Evolutionary conservation across 2,329 filamentous ascomycete genomes (phyloP).

Genomic region (Cyphellophora europaea): DNA sequence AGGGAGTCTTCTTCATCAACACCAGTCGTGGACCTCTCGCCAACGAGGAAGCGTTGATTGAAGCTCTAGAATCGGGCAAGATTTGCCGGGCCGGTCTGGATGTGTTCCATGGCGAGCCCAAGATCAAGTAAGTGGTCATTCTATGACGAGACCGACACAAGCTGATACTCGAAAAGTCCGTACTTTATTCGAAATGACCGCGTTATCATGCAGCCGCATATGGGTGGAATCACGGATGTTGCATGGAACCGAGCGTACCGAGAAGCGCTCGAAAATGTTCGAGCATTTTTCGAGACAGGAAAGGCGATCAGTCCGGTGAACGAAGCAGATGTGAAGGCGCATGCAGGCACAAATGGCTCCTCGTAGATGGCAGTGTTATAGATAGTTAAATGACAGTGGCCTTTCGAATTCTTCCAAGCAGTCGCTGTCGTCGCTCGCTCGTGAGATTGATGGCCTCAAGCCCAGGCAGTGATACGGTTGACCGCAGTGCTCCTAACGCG

Average conservation of each 20-base stretch:
- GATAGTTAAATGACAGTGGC: too few relatives aligned
- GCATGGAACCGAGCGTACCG: slow-evolving; percentile 33
- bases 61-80: slow-evolving; percentile 38
- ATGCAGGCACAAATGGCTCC: background rate
- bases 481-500: too few relatives aligned
- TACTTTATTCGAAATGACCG: slow-evolving; percentile 33
- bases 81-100: slow-evolving; percentile 40
- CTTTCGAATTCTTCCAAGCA: too few relatives aligned
- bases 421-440: too few relatives aligned
- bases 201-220: slow-evolving; percentile 36
- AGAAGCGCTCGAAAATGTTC: slow-evolving; percentile 40
- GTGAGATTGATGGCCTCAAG: too few relatives aligned
- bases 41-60: slow-evolving; percentile 38
- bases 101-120: slow-evolving; percentile 39
- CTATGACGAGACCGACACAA: background rate
- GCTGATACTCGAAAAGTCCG: slow-evolving; percentile 8
- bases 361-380: too few relatives aligned
- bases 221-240: slow-evolving; percentile 35
- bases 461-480: too few relatives aligned
- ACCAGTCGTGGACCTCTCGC: slow-evolving; percentile 42
- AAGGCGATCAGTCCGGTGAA: slow-evolving; percentile 31
- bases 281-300: slow-evolving; percentile 29
- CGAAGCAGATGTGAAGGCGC: slow-evolving; percentile 3
- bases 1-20: slow-evolving; percentile 40
- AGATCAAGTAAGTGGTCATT: slow-evolving; percentile 22